phyloP scores from a whole-genome alignment of 345 rosid genomes.

The Acer saccharum region DNA sequence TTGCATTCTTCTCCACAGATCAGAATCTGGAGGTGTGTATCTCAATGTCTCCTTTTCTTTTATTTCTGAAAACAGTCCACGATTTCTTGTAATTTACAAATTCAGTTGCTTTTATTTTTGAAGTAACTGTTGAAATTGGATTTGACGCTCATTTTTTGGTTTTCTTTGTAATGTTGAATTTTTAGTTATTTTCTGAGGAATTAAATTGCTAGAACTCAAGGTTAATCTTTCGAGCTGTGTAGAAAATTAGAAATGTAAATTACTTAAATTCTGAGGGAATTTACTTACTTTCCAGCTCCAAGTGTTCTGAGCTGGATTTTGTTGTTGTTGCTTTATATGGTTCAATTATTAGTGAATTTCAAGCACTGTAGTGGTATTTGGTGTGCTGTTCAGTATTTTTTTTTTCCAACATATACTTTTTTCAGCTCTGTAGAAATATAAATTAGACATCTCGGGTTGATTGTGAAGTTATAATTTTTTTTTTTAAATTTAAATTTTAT shows the following conservation, averaged over 20 bases:
- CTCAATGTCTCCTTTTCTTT: slow-evolving; percentile 14
- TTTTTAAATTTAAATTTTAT: too few species aligned
- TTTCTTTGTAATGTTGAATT: slow-evolving; percentile 2
- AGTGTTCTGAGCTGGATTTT: background rate
- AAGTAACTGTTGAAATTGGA: background rate
- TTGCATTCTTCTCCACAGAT: slow-evolving; percentile 49
- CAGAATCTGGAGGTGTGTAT: slow-evolving; percentile 33
- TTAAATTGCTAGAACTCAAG: background rate
- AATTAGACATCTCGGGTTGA: background rate
- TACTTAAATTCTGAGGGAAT: background rate
- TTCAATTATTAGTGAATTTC: background rate
- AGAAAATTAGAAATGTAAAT: background rate
- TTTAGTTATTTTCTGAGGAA: background rate
- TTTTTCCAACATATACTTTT: background rate
- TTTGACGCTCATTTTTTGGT: background rate
- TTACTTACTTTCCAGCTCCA: background rate
- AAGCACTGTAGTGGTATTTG: background rate
- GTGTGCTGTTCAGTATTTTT: background rate
- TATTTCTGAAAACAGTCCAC: background rate
- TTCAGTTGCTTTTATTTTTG: background rate
- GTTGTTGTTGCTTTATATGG: background rate
- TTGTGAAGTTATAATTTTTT: background rate
- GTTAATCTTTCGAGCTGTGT: background rate
- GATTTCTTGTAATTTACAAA: slow-evolving; percentile 2
- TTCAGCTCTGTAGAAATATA: background rate